A percentile compares a stretch with the other conserved stretches of the same genome.
These are phyloP conservation scores for Malus fusca DNA, from an alignment of 306 rosid species.

Conservation along the genomic window DNA sequence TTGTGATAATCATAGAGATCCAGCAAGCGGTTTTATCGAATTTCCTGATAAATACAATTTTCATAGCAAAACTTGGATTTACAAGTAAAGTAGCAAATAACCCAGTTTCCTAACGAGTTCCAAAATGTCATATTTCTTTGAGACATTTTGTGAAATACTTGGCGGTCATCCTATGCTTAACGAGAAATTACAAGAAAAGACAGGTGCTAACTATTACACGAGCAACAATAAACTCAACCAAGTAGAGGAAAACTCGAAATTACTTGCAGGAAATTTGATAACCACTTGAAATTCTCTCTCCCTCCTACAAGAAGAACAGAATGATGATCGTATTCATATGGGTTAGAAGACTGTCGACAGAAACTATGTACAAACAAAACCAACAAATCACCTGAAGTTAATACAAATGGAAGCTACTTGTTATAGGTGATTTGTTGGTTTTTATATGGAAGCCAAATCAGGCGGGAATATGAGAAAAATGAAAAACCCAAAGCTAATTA, in stretches of 20 bases:
- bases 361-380: neutral
- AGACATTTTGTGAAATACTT: neutral
- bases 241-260: neutral
- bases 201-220: neutral
- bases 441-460: neutral
- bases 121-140: neutral
- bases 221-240: neutral
- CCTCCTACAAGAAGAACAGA: slow-evolving; percentile 42
- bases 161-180: neutral
- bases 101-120: neutral
- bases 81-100: neutral
- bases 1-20: too few species aligned
- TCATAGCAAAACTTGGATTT: neutral
- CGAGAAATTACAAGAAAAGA: neutral
- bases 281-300: slow-evolving; percentile 75
- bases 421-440: too few species aligned
- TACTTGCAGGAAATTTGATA: slow-evolving; percentile 75
- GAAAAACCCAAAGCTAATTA: neutral
- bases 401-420: neutral
- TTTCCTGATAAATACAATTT: neutral
- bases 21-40: neutral
- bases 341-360: neutral
- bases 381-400: neutral
- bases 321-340: neutral
- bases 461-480: neutral